phyloP scores from a whole-genome alignment of 169 alveolate genomes.

The Theileria annulata region DNA sequence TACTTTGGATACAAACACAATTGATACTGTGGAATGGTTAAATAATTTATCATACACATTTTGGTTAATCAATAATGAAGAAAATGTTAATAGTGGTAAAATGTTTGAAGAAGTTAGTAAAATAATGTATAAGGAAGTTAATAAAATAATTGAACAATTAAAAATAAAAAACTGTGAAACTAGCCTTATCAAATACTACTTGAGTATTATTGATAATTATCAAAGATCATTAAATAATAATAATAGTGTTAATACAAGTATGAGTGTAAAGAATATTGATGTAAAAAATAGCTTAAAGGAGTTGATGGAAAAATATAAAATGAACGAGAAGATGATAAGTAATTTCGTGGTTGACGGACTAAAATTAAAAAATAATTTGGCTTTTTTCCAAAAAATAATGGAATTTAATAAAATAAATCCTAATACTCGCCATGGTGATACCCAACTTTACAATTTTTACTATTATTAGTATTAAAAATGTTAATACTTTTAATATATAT shows the following conservation, averaged over 20 bases:
- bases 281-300: neutral
- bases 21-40: neutral
- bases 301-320: neutral
- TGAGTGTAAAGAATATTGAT: no score
- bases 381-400: neutral
- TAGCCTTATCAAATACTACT: neutral
- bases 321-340: neutral
- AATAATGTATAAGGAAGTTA: conserved; percentile 22
- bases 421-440: neutral
- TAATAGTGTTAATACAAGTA: no score
- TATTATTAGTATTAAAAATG: conserved; percentile 6
- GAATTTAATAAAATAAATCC: neutral
- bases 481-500: neutral
- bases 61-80: neutral
- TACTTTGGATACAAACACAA: neutral
- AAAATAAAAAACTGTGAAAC: neutral
- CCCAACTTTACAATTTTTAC: conserved; percentile 10
- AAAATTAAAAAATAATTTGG: neutral
- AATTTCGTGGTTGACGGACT: neutral
- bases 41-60: neutral
- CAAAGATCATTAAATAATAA: neutral
- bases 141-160: neutral
- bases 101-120: neutral
- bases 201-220: neutral
- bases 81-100: neutral